phyloP scores from a whole-genome alignment of 2,329 filamentous ascomycete species.

The Byssochlamys sp. region DNA sequence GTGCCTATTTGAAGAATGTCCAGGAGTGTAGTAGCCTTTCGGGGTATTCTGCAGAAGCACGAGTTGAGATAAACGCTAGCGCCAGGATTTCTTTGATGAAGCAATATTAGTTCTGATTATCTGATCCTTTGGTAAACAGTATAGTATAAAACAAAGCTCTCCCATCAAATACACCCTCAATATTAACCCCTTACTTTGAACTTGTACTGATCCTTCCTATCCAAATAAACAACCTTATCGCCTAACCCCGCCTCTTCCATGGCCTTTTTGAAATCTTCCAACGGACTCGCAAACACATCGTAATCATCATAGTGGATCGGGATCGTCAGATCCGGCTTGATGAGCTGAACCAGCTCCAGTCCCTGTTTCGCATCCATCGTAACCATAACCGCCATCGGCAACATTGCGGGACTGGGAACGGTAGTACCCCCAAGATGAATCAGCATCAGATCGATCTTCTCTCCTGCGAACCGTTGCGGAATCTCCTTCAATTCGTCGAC shows the following conservation, averaged over 20 bases:
- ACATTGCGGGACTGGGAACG: slow-evolving; percentile 50
- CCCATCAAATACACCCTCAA: neutral
- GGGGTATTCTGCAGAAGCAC: neutral
- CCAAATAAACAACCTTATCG: slow-evolving; percentile 51
- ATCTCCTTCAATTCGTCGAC: slow-evolving; percentile 55
- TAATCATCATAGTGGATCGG: slow-evolving; percentile 59
- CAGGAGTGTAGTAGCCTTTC: neutral
- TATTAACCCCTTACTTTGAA: slow-evolving; percentile 37
- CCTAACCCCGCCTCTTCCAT: slow-evolving; percentile 44
- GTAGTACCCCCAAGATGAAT: slow-evolving; percentile 58
- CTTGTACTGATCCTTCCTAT: slow-evolving; percentile 48
- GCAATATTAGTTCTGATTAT: neutral
- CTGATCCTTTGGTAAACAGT: neutral
- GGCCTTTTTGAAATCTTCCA: slow-evolving; percentile 51
- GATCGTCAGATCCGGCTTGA: slow-evolving; percentile 53
- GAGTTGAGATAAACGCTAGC: neutral
- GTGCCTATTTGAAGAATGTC: neutral
- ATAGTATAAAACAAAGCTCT: neutral
- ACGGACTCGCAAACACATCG: slow-evolving; percentile 50
- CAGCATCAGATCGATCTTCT: slow-evolving; percentile 57
- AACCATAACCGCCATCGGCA: slow-evolving; percentile 58
- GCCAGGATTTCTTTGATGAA: neutral
- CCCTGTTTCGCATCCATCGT: slow-evolving; percentile 60
- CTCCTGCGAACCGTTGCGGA: slow-evolving; percentile 43
- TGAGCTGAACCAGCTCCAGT: slow-evolving; percentile 49